Evolutionary conservation across 139 green algal species (phyloP).

Genomic region (Pycnococcus provasolii): DNA sequence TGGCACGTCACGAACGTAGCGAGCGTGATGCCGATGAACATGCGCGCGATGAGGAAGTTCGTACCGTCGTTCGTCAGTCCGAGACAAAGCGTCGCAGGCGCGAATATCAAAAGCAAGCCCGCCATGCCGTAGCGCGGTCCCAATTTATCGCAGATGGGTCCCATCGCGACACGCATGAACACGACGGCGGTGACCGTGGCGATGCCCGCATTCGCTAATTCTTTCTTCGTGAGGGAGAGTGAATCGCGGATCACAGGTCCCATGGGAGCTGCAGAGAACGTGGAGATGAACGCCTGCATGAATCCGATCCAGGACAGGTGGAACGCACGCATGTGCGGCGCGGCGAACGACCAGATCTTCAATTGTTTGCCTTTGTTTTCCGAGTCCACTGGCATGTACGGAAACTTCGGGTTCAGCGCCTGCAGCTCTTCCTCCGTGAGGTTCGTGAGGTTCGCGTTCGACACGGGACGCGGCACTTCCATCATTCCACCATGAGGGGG

Average conservation of each 20-base stretch:
- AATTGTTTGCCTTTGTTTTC: constrained; percentile 57
- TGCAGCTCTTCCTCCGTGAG: no score
- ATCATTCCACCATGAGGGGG: no score
- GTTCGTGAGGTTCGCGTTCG: no score
- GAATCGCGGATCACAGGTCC: constrained; percentile 63
- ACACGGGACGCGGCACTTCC: no score
- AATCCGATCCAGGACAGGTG: constrained; percentile 77
- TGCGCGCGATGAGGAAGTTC: constrained; percentile 57
- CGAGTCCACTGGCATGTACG: constrained; percentile 38
- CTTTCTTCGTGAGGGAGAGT: constrained; percentile 52
- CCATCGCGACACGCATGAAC: constrained; percentile 50
- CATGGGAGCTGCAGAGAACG: constrained; percentile 72
- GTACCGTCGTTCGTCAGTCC: constrained; percentile 33
- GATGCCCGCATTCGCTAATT: constrained; percentile 44
- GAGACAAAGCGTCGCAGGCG: constrained; percentile 55
- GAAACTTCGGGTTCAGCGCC: not conserved
- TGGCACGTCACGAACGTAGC: constrained; percentile 79
- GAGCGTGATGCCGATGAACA: constrained; percentile 72
- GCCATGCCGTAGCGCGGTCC: constrained; percentile 54
- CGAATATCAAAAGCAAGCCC: constrained; percentile 44
- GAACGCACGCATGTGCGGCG: constrained; percentile 54
- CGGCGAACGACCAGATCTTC: constrained; percentile 37
- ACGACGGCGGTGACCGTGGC: constrained; percentile 56
- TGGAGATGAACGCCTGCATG: constrained; percentile 81
- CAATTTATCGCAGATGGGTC: constrained; percentile 55